Evolutionary conservation across 306 rosid genomes (phyloP).

Genomic region (Vachellia collinsii): DNA sequence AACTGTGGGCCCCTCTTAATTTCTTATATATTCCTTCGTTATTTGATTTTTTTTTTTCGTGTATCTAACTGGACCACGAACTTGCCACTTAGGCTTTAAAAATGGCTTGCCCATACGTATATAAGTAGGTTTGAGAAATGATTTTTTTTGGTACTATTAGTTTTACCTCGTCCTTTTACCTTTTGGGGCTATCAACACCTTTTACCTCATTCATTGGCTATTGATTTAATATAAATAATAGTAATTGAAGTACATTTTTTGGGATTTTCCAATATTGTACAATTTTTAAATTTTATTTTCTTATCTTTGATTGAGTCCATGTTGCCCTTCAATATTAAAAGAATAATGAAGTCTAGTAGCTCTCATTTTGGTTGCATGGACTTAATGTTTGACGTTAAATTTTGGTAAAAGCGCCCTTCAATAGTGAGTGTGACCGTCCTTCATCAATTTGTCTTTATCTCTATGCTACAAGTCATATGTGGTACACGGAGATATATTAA

Average conservation of each 20-base stretch:
- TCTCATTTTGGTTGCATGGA: not conserved
- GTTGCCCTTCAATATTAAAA: not conserved
- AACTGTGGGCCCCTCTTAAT: not conserved
- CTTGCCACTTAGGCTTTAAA: not conserved
- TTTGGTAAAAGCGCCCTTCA: not conserved
- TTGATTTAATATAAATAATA: not conserved
- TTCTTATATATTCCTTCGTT: not conserved
- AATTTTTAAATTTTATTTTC: not conserved
- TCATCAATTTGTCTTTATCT: not conserved
- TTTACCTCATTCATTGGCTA: not conserved
- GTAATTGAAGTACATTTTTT: not conserved
- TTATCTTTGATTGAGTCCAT: not conserved
- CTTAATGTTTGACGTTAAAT: not conserved
- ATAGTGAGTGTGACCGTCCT: not conserved
- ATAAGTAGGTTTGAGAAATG: not conserved
- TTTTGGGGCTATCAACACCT: not conserved
- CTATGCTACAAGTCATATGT: not conserved
- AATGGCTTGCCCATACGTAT: not conserved
- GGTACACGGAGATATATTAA: not conserved
- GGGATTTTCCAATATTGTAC: not conserved
- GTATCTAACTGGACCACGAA: not conserved
- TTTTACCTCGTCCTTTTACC: not conserved
- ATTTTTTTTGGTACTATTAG: not conserved
- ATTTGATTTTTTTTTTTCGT: slow-evolving; percentile 3
- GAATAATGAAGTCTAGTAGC: not conserved